Evolutionary conservation across 2,329 filamentous ascomycete species (phyloP).

Genomic region (Colletotrichum aenigma): DNA sequence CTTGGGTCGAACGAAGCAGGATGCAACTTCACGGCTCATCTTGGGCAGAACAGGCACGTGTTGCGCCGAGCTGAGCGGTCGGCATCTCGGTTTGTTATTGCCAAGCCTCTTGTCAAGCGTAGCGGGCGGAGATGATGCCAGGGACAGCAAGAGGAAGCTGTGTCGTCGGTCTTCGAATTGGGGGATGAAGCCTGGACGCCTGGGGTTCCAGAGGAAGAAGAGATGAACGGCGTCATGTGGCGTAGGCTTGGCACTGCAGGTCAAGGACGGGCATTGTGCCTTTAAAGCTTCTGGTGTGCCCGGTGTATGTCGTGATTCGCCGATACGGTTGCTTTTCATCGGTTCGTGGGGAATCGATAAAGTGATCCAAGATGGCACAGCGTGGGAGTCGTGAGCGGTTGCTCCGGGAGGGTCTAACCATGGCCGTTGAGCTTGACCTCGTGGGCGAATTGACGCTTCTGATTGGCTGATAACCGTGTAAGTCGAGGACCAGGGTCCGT

Average conservation of each 20-base stretch:
- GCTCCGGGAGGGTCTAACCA: neutral
- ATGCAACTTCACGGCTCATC: slow-evolving; percentile 19
- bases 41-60: slow-evolving; percentile 11
- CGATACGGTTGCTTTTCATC: neutral
- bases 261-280: neutral
- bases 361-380: neutral
- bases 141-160: slow-evolving; percentile 4
- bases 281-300: neutral
- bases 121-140: slow-evolving; percentile 11
- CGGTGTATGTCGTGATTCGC: neutral
- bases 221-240: slow-evolving; percentile 18
- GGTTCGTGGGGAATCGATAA: neutral
- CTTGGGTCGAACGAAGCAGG: neutral
- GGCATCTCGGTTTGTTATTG: neutral
- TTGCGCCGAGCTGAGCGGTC: neutral
- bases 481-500: neutral
- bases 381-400: neutral
- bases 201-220: neutral
- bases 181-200: slow-evolving; percentile 11
- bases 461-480: slow-evolving; percentile 5
- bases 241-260: slow-evolving; percentile 19
- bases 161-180: slow-evolving; percentile 2
- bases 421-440: slow-evolving; percentile 2
- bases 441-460: neutral
- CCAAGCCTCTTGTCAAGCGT: slow-evolving; percentile 12